Evolutionary conservation across 2,329 filamentous ascomycete genomes (phyloP).

Genomic region (Dothideomycetidae sp.): DNA sequence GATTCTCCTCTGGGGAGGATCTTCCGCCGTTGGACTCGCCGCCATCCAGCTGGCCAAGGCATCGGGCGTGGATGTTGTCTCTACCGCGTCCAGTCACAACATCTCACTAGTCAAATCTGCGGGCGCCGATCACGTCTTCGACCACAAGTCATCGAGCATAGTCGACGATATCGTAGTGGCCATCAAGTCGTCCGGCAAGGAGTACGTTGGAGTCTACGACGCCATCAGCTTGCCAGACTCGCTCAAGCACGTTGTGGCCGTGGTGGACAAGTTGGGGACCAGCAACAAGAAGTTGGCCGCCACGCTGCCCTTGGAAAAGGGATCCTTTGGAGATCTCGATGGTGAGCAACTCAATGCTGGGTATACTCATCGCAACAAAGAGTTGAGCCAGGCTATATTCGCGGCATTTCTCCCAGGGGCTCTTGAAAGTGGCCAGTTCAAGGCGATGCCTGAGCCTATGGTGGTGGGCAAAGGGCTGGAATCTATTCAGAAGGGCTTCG

Average conservation of each 20-base stretch:
- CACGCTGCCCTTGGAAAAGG: slow-evolving; percentile 13
- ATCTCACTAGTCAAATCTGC: slow-evolving; percentile 19
- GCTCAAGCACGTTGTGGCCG: slow-evolving; percentile 10
- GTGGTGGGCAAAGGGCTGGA: slow-evolving; percentile 28
- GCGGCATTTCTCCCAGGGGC: slow-evolving; percentile 22
- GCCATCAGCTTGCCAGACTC: slow-evolving; percentile 15
- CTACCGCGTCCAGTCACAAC: slow-evolving; percentile 22
- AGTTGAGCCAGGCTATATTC: slow-evolving; percentile 21
- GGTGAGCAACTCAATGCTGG: slow-evolving; percentile 16
- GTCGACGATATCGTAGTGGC: slow-evolving; percentile 27
- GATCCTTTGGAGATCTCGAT: slow-evolving; percentile 18
- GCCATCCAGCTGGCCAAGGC: slow-evolving; percentile 24
- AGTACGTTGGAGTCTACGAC: slow-evolving; percentile 31
- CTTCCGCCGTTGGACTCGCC: slow-evolving; percentile 22
- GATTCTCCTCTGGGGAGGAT: slow-evolving; percentile 27
- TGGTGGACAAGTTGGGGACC: slow-evolving; percentile 11
- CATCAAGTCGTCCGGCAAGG: slow-evolving; percentile 23
- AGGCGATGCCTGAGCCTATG: slow-evolving; percentile 22
- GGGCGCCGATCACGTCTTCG: slow-evolving; percentile 21
- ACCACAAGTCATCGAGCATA: slow-evolving; percentile 22
- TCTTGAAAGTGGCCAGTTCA: slow-evolving; percentile 18
- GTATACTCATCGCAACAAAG: slow-evolving; percentile 12
- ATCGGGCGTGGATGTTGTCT: slow-evolving; percentile 22
- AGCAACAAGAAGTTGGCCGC: slow-evolving; percentile 12
- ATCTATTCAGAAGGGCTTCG: slow-evolving; percentile 24